A percentile compares a stretch with the other conserved stretches of the same genome.
Evolutionary conservation across 2,329 filamentous ascomycete species (phyloP).

Genomic region (Beauveria scarabaeidicola): DNA sequence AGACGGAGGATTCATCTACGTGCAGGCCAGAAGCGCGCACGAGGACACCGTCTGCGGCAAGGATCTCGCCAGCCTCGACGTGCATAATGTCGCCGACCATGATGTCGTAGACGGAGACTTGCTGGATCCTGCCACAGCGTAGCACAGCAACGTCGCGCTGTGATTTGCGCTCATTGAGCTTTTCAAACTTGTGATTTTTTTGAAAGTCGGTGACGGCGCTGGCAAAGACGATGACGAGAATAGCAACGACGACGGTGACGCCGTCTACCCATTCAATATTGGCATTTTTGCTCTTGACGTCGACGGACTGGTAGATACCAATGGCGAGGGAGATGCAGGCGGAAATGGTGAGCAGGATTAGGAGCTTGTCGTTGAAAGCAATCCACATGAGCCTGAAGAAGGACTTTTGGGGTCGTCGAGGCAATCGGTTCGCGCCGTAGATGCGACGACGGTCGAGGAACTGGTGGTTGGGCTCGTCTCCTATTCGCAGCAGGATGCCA

Average conservation of each 20-base stretch:
- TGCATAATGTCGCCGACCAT: constrained; percentile 67
- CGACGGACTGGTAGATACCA: constrained; percentile 65
- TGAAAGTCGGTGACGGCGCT: constrained; percentile 77
- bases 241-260: constrained; percentile 69
- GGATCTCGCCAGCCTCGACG: constrained; percentile 64
- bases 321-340: constrained; percentile 67
- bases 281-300: constrained; percentile 38
- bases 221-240: constrained; percentile 66
- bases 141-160: constrained; percentile 66
- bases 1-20: constrained; percentile 59
- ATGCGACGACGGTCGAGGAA: constrained; percentile 57
- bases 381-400: constrained; percentile 64
- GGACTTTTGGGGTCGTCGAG: constrained; percentile 57
- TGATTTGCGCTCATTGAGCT: constrained; percentile 72
- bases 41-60: constrained; percentile 64
- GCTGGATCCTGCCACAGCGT: constrained; percentile 62
- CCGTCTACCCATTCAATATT: constrained; percentile 75
- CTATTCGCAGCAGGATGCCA: constrained; percentile 21
- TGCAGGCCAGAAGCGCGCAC: constrained; percentile 56
- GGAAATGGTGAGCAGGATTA: constrained; percentile 62
- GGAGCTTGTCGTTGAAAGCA: constrained; percentile 73
- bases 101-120: constrained; percentile 63
- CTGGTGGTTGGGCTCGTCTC: constrained; percentile 18
- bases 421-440: constrained; percentile 52
- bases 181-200: constrained; percentile 73